Evolutionary conservation across 805 yeast genomes (phyloP), one percentile per base, ranked within the genome.

Genomic region (Yamadazyma takamatsuzukensis): DNA sequence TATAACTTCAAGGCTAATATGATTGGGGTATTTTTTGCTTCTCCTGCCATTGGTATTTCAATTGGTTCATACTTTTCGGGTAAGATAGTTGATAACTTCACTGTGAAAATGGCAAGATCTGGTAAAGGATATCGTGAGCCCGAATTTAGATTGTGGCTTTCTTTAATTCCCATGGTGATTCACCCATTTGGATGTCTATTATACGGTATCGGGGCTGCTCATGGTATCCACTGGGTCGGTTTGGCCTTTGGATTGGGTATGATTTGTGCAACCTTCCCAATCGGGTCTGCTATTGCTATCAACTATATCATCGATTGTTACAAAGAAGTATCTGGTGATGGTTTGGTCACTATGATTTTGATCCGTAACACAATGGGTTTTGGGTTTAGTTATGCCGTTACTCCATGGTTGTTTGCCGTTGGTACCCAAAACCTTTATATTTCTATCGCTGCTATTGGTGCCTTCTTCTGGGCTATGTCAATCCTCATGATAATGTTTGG

Each of bases 261-360:
- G 34, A 45, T 51, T 16, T 44, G 48, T 32, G 32, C 49, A 9
- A 43, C 48, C 6, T 47, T 47, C 39, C 48, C 49, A 10, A 48
- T 51, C 35, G 59, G 56, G 1, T 43, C 49, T 26, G 56, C 54
- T 10, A 51, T 49, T 22, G 55, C 58, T 15, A 53, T 53, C 29
- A 49, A 49, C 22, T 51, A 53, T 32, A 51, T 51, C 27, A 44
- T 52, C 21, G 57, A 53, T 34, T 44, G 50, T 32, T 53, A 53
- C 36, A 51, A 48, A 32, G 57, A 52, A 34, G 56, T 51, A 3
- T 40, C 52, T 14, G 53, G 56, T 21, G 57, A 51, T 28, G 56
- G 55, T 7, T 42, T 53, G 22, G 49, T 41, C 12, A 39, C 44
- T 5, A 41, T 41, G 44, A 39, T 41, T 25, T 33, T 41, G 27